phyloP scores from a whole-genome alignment of 1,284 basidiomycete genomes.

The Chondrostereum purpureum region DNA sequence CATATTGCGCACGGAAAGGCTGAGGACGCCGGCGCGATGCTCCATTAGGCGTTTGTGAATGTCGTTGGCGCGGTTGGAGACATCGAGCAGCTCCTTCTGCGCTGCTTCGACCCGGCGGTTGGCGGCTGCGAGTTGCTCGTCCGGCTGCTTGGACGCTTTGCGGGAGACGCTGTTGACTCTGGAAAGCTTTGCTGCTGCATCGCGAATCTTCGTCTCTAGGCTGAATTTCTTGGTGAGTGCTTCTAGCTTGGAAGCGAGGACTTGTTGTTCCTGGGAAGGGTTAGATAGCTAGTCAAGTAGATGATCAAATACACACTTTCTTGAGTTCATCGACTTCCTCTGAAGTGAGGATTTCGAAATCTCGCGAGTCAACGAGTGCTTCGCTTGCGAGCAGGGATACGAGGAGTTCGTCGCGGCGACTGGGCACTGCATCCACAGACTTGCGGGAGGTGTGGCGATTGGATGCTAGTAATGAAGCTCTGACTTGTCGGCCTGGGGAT shows the following conservation, averaged over 20 bases:
- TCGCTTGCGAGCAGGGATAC: conserved; percentile 82
- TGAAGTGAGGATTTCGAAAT: conserved; percentile 66
- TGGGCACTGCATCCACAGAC: conserved; percentile 27
- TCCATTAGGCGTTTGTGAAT: conserved; percentile 60
- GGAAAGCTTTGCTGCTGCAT: conserved; percentile 65
- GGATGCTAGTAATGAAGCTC: conserved; percentile 9
- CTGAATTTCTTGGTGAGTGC: conserved; percentile 64
- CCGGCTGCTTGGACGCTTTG: conserved; percentile 57
- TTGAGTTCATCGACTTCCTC: conserved; percentile 91
- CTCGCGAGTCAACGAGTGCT: conserved; percentile 76
- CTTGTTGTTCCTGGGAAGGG: conserved; percentile 55
- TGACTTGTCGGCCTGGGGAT: not conserved
- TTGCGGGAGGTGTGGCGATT: conserved; percentile 21
- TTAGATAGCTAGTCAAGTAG: not conserved
- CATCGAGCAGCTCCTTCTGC: conserved; percentile 62
- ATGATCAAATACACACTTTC: conserved; percentile 49
- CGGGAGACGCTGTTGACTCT: conserved; percentile 59
- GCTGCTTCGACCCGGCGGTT: conserved; percentile 59
- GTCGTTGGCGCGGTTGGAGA: conserved; percentile 57
- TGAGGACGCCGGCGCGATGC: conserved; percentile 74
- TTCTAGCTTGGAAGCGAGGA: conserved; percentile 53
- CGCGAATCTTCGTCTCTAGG: conserved; percentile 75
- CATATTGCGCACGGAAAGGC: conserved; percentile 57
- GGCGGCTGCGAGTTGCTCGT: conserved; percentile 62
- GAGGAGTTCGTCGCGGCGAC: conserved; percentile 68